phyloP scores from a whole-genome alignment of 176 grass and related monocot genomes.

The Carex kokanica region DNA sequence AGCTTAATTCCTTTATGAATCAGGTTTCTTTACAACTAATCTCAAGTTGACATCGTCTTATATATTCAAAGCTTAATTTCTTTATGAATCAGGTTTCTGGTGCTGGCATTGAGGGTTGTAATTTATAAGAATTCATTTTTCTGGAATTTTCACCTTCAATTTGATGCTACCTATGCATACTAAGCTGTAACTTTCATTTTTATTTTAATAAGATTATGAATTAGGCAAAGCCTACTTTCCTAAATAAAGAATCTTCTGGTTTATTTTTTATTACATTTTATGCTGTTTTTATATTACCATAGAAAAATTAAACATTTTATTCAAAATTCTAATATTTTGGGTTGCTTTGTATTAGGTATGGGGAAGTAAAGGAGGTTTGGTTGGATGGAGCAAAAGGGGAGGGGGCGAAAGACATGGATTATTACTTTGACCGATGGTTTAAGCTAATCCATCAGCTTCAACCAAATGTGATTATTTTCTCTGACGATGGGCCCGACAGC shows the following conservation, averaged over 20 bases:
- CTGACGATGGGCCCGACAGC: conserved; percentile 75
- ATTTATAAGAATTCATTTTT: neutral
- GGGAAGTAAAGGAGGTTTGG: conserved; percentile 79
- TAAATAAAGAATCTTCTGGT: neutral
- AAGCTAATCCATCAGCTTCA: conserved; percentile 88
- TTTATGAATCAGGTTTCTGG: no score
- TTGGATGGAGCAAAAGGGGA: conserved; percentile 87
- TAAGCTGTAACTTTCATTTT: neutral
- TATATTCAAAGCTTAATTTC: no score
- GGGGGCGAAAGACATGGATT: conserved; percentile 51
- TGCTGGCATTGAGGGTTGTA: neutral
- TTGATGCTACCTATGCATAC: neutral
- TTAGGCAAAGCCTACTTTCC: neutral
- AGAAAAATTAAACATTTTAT: neutral
- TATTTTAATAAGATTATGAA: neutral
- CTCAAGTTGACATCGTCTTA: neutral
- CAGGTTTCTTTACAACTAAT: neutral
- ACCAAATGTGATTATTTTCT: conserved; percentile 66
- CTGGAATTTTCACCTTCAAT: neutral
- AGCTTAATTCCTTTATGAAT: neutral
- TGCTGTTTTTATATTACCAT: neutral
- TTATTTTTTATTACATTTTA: neutral
- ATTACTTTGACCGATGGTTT: conserved; percentile 83
- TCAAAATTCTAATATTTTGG: neutral
- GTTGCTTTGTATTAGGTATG: conserved; percentile 54